Evolutionary conservation across 1,284 basidiomycete species (phyloP).

Genomic region (Cystobasidium pallidum): DNA sequence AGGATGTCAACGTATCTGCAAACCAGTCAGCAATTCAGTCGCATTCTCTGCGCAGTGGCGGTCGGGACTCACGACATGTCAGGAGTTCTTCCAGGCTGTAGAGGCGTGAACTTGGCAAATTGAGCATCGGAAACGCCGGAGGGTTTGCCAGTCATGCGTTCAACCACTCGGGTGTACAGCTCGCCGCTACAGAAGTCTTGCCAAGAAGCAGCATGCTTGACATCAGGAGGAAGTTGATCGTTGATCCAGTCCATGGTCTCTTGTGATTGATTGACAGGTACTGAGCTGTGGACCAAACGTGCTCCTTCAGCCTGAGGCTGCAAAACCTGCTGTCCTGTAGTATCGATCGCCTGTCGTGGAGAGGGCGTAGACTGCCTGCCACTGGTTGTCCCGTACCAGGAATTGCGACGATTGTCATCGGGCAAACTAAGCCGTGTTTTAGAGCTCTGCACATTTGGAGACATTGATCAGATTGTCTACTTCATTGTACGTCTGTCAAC

Average conservation of each 20-base stretch:
- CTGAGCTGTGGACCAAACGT: conserved; percentile 11
- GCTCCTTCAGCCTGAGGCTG: not conserved
- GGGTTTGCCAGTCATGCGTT: conserved; percentile 9
- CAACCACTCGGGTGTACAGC: conserved; percentile 57
- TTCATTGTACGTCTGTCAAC: not conserved
- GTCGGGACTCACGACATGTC: conserved; percentile 33
- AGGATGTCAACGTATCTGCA: conserved; percentile 72
- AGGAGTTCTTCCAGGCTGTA: conserved; percentile 39
- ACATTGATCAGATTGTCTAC: not conserved
- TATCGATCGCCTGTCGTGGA: conserved; percentile 13
- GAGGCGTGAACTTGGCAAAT: conserved; percentile 46
- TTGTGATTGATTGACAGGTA: conserved; percentile 49
- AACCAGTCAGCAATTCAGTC: conserved; percentile 52
- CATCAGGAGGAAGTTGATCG: conserved; percentile 68
- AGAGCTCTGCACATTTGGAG: not conserved
- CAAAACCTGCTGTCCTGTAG: conserved; percentile 9
- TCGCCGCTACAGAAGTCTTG: conserved; percentile 35
- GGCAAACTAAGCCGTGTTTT: not conserved
- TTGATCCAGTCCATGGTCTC: conserved; percentile 84
- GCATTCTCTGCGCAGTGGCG: conserved; percentile 52
- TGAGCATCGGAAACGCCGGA: conserved; percentile 48
- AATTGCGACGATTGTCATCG: conserved; percentile 20
- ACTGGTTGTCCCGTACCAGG: conserved; percentile 25
- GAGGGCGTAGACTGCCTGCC: conserved; percentile 18
- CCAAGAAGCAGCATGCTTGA: conserved; percentile 65